Evolutionary conservation across 2,329 filamentous ascomycete genomes (phyloP).

Genomic region (Cucurbitaria berberidis): DNA sequence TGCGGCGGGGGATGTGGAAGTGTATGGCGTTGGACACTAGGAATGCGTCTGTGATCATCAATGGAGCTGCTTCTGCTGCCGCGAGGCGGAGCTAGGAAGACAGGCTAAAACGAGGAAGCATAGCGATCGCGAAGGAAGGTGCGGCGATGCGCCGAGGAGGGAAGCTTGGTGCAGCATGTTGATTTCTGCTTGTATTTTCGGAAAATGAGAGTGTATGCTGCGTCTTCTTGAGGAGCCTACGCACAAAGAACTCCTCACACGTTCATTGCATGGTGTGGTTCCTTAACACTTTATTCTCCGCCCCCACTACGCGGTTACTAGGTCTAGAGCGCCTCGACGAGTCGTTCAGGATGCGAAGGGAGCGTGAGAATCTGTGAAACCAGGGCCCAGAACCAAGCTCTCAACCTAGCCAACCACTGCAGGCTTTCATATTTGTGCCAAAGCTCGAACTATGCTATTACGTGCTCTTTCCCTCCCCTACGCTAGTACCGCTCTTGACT

Average conservation of each 20-base stretch:
- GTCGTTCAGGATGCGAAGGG: too few species aligned
- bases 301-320: too few species aligned
- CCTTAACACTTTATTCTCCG: too few species aligned
- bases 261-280: too few species aligned
- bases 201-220: neutral
- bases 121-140: neutral
- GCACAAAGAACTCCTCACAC: too few species aligned
- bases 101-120: conserved; percentile 4
- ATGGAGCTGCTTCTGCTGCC: conserved; percentile 13
- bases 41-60: conserved; percentile 8
- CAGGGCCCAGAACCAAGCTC: too few species aligned
- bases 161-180: neutral
- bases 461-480: neutral
- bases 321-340: too few species aligned
- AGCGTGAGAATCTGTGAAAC: too few species aligned
- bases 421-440: too few species aligned
- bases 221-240: neutral
- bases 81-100: neutral
- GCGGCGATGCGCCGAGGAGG: neutral
- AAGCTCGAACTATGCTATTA: too few species aligned
- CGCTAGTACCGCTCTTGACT: neutral
- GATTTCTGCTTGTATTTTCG: neutral
- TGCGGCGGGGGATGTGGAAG: neutral
- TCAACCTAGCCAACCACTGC: too few species aligned
- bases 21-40: neutral